Conservation (phyloP, 805 yeast species). For the Wickerhamiella bombiphila region DNA sequence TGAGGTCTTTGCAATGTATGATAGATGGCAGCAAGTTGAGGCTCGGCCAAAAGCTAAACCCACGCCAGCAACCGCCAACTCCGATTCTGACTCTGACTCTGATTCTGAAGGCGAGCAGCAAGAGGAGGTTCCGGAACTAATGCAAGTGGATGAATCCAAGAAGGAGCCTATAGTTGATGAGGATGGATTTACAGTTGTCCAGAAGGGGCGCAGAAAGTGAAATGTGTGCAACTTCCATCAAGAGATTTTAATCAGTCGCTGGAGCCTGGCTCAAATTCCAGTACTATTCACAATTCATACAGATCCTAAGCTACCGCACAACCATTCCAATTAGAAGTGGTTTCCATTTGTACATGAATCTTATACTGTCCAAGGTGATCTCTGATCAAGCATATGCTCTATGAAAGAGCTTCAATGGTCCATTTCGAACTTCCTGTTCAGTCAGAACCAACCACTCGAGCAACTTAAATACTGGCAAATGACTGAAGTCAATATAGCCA, state of each 20-base stretch:
- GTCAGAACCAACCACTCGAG: too few relatives aligned
- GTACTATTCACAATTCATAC: not conserved
- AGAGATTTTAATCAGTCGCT: not conserved
- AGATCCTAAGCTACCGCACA: too few relatives aligned
- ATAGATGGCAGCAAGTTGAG: constrained; percentile 29
- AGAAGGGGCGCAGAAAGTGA: constrained; percentile 35
- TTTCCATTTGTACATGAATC: too few relatives aligned
- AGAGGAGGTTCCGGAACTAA: constrained; percentile 30
- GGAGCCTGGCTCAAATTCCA: too few relatives aligned
- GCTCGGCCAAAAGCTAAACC: constrained; percentile 19
- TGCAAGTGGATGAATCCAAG: constrained; percentile 23
- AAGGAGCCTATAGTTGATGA: constrained; percentile 70
- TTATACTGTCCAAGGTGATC: too few relatives aligned
- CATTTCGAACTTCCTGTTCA: too few relatives aligned
- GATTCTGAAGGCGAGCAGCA: constrained; percentile 31
- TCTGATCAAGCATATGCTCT: too few relatives aligned
- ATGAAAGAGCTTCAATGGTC: too few relatives aligned
- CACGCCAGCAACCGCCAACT: constrained; percentile 38
- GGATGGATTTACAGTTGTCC: constrained; percentile 87
- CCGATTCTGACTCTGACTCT: constrained; percentile 34
- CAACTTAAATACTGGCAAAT: too few relatives aligned
- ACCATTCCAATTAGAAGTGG: too few relatives aligned
- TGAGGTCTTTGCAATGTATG: constrained; percentile 44
- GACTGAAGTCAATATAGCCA: too few relatives aligned
- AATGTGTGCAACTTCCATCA: not conserved